Evolutionary conservation across 352 stramenopile species (phyloP), one percentile per base, ranked within the genome.

Genomic region (Pythium vanterpoolii): DNA sequence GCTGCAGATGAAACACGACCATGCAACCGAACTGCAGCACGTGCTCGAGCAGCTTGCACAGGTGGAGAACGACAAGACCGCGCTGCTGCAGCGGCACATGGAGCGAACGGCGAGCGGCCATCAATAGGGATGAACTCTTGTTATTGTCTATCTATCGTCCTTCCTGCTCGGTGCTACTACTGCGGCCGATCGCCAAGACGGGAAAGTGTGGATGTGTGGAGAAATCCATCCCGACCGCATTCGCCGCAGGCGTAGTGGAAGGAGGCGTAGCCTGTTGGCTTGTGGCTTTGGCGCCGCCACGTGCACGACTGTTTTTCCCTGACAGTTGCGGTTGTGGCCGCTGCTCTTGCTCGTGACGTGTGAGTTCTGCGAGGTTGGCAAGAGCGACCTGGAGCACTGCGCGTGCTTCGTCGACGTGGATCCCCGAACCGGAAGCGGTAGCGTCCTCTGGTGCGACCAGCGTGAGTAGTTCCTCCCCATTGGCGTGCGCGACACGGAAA

Each of bases 181-280:
- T n/a, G 18, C 48, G 13, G 33, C 43, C 50, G 50, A 89, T 84
- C n/a, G 65, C 40, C 14, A 88, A 62, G 13, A 89, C 69, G 0
- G 82, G 79, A 56, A 89, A 92, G 45, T 90, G 80, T 26, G 80
- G 78, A 54, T 92, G 83, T 45, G 74, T 68, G 24, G 75, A 73
- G 45, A 89, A 90, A 54, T 92, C 76, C 5, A 90, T 71, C 21
- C 39, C 53, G 9, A 66, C 27, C 8, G 54, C 21, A 19, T 40
- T 26, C 14, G 27, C 21, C 30, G 36, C 18, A 19, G 42, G 5
- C 40, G 42, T 11, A 21, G 40, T 19, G 5, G 9, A 19, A 84
- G 44, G 62, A 18, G 46, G 23, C 9, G 34, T 42, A 6, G 34
- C 1, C 19, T n/a, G 34, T 7, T 42, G 6, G 5, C 13, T 42